Conservation (phyloP, 306 rosid species). For the Astragalus membranaceus region DNA sequence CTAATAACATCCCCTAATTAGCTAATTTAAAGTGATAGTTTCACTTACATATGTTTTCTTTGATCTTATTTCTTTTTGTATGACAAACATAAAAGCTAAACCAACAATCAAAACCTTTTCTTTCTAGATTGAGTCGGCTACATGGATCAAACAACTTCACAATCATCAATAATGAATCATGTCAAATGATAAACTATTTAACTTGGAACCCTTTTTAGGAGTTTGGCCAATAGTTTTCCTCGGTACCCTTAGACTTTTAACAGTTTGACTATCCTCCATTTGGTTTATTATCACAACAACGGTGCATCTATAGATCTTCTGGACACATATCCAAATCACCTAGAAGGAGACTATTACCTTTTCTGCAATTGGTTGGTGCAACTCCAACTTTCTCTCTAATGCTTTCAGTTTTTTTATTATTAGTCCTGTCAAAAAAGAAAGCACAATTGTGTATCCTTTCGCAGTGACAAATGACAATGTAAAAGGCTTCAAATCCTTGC, state of each 20-base stretch:
- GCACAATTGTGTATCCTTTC: neutral
- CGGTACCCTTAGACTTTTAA: neutral
- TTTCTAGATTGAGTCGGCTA: neutral
- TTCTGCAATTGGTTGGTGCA: neutral
- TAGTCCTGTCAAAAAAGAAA: neutral
- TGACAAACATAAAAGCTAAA: neutral
- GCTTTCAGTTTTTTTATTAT: neutral
- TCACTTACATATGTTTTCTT: conserved; percentile 3
- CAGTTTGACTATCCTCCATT: neutral
- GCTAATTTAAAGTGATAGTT: neutral
- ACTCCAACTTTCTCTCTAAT: neutral
- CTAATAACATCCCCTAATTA: too few species aligned
- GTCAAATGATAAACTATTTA: neutral
- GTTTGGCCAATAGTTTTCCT: neutral
- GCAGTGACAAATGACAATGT: too few species aligned
- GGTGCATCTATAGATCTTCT: neutral
- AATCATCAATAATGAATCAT: neutral
- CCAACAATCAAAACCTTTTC: neutral
- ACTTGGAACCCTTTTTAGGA: neutral
- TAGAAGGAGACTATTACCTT: neutral
- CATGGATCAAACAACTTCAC: neutral
- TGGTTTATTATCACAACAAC: neutral
- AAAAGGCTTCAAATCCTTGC: neutral
- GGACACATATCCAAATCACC: neutral
- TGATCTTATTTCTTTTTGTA: neutral